phyloP scores from a whole-genome alignment of 345 rosid genomes.

The Physaria fendleri region DNA sequence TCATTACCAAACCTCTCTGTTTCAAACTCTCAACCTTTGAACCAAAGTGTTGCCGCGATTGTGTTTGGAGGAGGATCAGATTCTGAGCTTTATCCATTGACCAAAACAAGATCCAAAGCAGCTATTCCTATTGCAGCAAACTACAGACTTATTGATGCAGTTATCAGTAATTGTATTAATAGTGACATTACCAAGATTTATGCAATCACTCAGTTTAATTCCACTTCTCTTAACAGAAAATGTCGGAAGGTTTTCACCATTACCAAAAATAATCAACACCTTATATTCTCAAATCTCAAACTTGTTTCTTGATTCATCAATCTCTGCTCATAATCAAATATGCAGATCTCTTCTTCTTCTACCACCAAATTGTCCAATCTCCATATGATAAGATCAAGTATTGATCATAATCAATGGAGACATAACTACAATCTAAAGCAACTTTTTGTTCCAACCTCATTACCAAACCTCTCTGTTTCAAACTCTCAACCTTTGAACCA shows the following conservation, averaged over 20 bases:
- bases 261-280: neutral
- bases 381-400: conserved; percentile 14
- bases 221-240: conserved; percentile 56
- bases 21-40: conserved; percentile 32
- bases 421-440: conserved; percentile 23
- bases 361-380: conserved; percentile 14
- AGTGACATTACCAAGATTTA: conserved; percentile 77
- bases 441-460: conserved; percentile 17
- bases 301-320: conserved; percentile 12
- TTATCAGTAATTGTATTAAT: conserved; percentile 79
- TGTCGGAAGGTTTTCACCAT: conserved; percentile 30
- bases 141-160: conserved; percentile 73
- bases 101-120: conserved; percentile 74
- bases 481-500: conserved; percentile 40
- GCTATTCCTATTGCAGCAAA: conserved; percentile 74
- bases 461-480: conserved; percentile 26
- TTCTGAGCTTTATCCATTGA: conserved; percentile 60
- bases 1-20: conserved; percentile 27
- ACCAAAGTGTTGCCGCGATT: conserved; percentile 75
- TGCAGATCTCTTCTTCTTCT: conserved; percentile 26
- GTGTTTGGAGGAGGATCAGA: conserved; percentile 74
- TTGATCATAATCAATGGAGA: conserved; percentile 17
- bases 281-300: conserved; percentile 19
- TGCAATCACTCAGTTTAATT: conserved; percentile 79
- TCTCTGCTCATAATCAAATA: conserved; percentile 5